A percentile compares a stretch with the other conserved stretches of the same genome.
These are phyloP conservation scores for Arthrocladium fulminans DNA, from an alignment of 2,329 filamentous ascomycete genomes.

Conservation along the genomic window DNA sequence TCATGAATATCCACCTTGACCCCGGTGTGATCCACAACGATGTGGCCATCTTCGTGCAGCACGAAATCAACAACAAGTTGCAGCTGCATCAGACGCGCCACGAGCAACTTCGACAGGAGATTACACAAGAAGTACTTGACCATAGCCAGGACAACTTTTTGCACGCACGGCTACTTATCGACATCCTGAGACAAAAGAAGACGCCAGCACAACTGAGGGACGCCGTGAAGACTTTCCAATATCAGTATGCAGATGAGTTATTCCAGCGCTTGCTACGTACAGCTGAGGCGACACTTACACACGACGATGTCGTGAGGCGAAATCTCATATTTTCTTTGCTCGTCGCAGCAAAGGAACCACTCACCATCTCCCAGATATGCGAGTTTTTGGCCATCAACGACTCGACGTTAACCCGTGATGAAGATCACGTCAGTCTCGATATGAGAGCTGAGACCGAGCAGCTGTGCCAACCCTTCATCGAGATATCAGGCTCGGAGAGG, in stretches of 20 bases:
- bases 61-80: background rate
- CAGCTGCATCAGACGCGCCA: background rate
- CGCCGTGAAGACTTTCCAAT: background rate
- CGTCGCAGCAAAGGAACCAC: background rate
- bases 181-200: background rate
- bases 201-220: background rate
- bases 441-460: background rate
- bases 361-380: background rate
- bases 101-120: no score
- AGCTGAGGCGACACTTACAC: background rate
- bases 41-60: background rate
- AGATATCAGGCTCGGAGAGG: background rate
- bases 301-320: background rate
- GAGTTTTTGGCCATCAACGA: background rate
- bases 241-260: background rate
- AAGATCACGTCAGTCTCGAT: background rate
- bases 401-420: background rate
- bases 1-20: no score
- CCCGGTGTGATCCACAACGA: no score
- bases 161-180: background rate
- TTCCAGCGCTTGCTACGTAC: background rate
- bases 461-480: constrained; percentile 2
- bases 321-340: background rate
- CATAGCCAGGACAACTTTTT: constrained; percentile 4
- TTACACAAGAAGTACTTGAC: background rate